Base-by-base conservation (phyloP, 192 early-diverging fungal genomes). In the Dissophora globulifera region DNA sequence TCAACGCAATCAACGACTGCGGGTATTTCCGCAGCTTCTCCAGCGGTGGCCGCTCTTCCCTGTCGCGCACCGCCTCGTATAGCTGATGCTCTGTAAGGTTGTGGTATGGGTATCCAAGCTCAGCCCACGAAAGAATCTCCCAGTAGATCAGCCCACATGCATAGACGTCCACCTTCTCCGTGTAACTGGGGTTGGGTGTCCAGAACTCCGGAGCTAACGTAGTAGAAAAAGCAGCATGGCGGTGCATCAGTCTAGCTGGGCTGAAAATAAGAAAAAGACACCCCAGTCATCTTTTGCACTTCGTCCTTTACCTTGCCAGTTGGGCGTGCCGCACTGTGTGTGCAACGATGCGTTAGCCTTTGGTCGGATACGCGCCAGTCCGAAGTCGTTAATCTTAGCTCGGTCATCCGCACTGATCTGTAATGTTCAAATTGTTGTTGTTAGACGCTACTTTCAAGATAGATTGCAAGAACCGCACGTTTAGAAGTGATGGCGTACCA, bases 301-400 rank as follows among this genome's bases (percentile, higher is more conserved):
- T 23, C 2, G 0, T 58, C 29, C 20, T 4, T 58, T 81, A 79
- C 78, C 79, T 79, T 91, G 90, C 90, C 91, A 93, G 59, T 93
- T 93, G 51, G 91, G 91, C 23, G 91, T 93, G 17, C 91, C 91
- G 56, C 91, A 93, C 27, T 90, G 89, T 1, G 91, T 93, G 30
- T 93, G 91, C 57, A 91, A 83, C 29, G 85, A 86, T 12, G 88
- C 85, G 47, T 87, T 89, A 43, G 88, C 87, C 33, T 79, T 84
- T 50, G 89, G 90, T 10, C 91, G 82, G 45, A 93, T 93, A n/a
- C 91, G 88, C 2, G 91, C 91, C 58, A 93, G 59, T 11, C 91
- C 91, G 87, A 93, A 93, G 69, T 93, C 91, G 66, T 93, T 93
- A 26, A 93, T 90, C 69, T 93, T 93, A 19, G 91, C 91, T 6